Evolutionary conservation across 352 stramenopile genomes (phyloP).

Genomic region (Globisporangium emineosum): DNA sequence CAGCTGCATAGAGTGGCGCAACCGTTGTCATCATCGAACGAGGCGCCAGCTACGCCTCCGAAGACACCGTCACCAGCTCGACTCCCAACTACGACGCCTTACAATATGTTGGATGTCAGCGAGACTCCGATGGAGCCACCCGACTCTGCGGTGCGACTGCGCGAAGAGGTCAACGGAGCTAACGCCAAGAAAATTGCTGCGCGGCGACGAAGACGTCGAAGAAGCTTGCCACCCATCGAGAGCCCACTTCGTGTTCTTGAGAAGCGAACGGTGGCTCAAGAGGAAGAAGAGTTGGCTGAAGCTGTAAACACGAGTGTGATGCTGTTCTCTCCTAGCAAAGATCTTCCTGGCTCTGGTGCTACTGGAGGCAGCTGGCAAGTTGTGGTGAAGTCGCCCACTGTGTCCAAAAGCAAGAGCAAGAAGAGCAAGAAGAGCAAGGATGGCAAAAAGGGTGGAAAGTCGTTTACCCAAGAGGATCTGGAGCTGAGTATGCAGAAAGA

Average conservation of each 20-base stretch:
- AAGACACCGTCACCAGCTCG: conserved; percentile 27
- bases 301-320: conserved; percentile 1
- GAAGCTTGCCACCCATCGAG: conserved; percentile 45
- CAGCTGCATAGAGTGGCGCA: conserved; percentile 16
- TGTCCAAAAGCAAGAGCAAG: conserved; percentile 23
- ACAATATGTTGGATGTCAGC: conserved; percentile 34
- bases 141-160: conserved; percentile 23
- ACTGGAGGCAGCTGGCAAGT: conserved; percentile 44
- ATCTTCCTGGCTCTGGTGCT: conserved; percentile 20
- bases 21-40: neutral
- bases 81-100: conserved; percentile 18
- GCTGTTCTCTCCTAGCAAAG: conserved; percentile 57
- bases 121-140: conserved; percentile 27
- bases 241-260: conserved; percentile 36
- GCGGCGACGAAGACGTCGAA: conserved; percentile 26
- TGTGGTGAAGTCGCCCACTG: conserved; percentile 49
- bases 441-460: neutral
- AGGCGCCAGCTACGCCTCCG: conserved; percentile 14
- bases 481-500: conserved; percentile 67
- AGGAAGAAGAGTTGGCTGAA: conserved; percentile 27
- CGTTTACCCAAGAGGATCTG: conserved; percentile 53
- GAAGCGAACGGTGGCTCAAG: conserved; percentile 28
- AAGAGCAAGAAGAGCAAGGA: conserved; percentile 16
- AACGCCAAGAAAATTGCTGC: conserved; percentile 23
- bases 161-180: conserved; percentile 26